These are phyloP conservation scores for Clarireedia homoeocarpa DNA, from an alignment of 2,329 filamentous ascomycete species.

Conservation along the genomic window DNA sequence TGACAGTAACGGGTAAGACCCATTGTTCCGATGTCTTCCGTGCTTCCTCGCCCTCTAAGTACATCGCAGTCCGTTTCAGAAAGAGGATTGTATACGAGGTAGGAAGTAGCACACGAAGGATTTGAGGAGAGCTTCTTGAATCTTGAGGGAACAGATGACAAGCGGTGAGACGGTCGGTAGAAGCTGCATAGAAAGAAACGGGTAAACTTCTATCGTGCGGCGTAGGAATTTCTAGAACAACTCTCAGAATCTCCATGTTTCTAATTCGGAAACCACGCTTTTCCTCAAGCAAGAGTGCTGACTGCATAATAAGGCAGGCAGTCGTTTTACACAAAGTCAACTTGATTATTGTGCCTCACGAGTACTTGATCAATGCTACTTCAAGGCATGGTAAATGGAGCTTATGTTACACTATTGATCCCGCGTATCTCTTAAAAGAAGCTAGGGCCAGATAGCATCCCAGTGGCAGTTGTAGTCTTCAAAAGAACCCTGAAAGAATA, in stretches of 20 bases:
- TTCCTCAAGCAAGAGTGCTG: neutral
- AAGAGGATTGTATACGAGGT: neutral
- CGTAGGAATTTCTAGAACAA: constrained; percentile 3
- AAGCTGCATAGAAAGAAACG: neutral
- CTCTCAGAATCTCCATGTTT: neutral
- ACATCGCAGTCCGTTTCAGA: neutral
- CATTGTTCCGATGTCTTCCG: neutral
- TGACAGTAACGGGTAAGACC: neutral
- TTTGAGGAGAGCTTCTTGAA: neutral
- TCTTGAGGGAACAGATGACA: neutral
- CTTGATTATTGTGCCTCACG: constrained; percentile 2
- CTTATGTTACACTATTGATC: constrained; percentile 8
- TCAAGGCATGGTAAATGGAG: constrained; percentile 4
- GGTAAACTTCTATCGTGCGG: neutral
- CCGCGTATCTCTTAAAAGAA: neutral
- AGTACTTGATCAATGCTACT: constrained; percentile 1
- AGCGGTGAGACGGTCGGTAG: constrained; percentile 2
- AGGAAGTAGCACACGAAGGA: constrained; percentile 3
- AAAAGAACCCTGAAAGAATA: neutral
- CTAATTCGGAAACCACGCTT: neutral
- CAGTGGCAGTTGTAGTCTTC: neutral
- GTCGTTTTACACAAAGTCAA: constrained; percentile 1
- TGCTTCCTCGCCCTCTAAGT: neutral
- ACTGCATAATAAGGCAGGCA: constrained; percentile 1
- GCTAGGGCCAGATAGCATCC: neutral